Base-by-base conservation (phyloP, 108 stramenopile genomes). In the Cyclotella kingstonii region DNA sequence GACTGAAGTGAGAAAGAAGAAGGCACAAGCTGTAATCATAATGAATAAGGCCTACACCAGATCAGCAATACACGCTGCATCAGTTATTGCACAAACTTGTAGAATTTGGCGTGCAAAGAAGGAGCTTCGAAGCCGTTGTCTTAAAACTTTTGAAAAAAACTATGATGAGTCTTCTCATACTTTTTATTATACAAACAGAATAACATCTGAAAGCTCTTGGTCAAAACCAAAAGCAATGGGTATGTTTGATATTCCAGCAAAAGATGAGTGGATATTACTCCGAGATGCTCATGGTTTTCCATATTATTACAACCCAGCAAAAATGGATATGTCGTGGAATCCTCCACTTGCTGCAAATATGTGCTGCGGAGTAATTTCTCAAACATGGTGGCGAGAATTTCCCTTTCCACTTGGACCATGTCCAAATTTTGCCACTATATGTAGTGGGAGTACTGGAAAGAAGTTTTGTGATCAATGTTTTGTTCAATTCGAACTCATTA, bases 201-300 rank as follows among this genome's bases (percentile, higher is more conserved):
- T 15, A 18, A 66, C 65, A 2, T 56, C 57, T 1, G 58, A 73
- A 8, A 40, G 27, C 0, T 43, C 41, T 2, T 73, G 71, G 71
- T 22, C 50, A 14, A 73, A 73, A n/a, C 71, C 71, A 49, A 66
- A 51, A 54, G 71, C 71, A 35, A 60, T 73, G 56, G 71, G 71
- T 4, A 4, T 18, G 12, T 73, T 66, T 29, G 71, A 73, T 19
- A 60, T 73, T 4, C 71, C 71, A 9, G 47, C 50, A 4, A 73
- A 66, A 36, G 64, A 73, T 41, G 71, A 73, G 44, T 73, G 71
- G 71, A 38, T 34, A 14, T 14, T 73, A 11, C 65, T 73, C 29
- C 64, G 65, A 41, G 71, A 73, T 38, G 51, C 65, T 2, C 71
- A 73, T 28, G 35, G 60, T 35, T 73, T 73, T 44, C 71, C 71